These are phyloP conservation scores for Phalaenopsis equestris DNA, from an alignment of 106 monocot species.

Conservation along the genomic window DNA sequence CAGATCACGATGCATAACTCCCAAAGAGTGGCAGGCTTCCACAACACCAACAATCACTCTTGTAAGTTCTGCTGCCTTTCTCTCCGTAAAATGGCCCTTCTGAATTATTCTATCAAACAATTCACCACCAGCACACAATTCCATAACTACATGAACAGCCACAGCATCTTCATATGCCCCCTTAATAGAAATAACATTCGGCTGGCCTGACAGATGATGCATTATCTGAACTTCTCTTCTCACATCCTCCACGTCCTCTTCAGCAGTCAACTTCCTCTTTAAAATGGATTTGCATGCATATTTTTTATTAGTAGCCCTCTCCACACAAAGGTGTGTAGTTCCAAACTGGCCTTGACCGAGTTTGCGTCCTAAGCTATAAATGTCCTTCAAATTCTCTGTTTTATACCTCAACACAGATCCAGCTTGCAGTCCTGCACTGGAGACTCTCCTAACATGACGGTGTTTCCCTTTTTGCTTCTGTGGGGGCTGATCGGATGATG, in stretches of 20 bases:
- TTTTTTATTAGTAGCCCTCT: slow-evolving; percentile 27
- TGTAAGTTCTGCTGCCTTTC: slow-evolving; percentile 32
- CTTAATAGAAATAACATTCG: slow-evolving; percentile 28
- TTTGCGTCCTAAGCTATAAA: slow-evolving; percentile 29
- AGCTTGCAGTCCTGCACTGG: slow-evolving; percentile 11
- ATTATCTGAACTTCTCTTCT: slow-evolving; percentile 39
- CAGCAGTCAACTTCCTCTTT: slow-evolving; percentile 28
- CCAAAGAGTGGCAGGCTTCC: slow-evolving; percentile 28
- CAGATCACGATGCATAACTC: slow-evolving; percentile 38
- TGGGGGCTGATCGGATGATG: not conserved
- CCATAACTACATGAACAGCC: slow-evolving; percentile 40
- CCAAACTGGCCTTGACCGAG: slow-evolving; percentile 39
- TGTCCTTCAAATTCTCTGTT: slow-evolving; percentile 30
- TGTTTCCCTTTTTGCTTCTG: not conserved
- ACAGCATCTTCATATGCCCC: slow-evolving; percentile 39
- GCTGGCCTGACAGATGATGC: slow-evolving; percentile 32
- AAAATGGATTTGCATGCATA: slow-evolving; percentile 34
- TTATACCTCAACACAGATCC: slow-evolving; percentile 17
- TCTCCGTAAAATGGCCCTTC: slow-evolving; percentile 35
- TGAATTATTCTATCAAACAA: slow-evolving; percentile 36
- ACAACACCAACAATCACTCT: slow-evolving; percentile 34
- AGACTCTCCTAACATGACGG: slow-evolving; percentile 8
- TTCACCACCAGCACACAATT: slow-evolving; percentile 31
- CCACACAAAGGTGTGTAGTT: slow-evolving; percentile 31
- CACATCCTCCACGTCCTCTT: slow-evolving; percentile 40